Evolutionary conservation across 176 grass and related monocot genomes (phyloP).

Genomic region (Canna indica): DNA sequence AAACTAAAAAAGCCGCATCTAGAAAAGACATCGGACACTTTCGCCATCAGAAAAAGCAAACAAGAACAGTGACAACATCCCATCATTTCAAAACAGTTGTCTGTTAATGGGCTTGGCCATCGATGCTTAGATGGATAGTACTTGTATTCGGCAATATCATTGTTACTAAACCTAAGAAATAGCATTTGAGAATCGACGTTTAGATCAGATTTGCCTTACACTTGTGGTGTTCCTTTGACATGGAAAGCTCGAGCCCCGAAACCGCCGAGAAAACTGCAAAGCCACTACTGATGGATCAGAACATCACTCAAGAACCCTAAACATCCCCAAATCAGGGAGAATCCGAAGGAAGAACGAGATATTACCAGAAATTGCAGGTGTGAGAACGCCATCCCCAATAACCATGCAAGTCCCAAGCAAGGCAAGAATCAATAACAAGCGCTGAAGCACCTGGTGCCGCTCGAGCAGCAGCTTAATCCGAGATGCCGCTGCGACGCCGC

Average conservation of each 20-base stretch:
- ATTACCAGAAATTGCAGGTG: constrained; percentile 79
- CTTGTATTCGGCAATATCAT: not conserved
- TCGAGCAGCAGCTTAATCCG: constrained; percentile 53
- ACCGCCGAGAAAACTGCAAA: constrained; percentile 94
- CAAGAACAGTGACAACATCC: not conserved
- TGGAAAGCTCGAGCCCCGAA: constrained; percentile 86
- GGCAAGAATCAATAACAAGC: constrained; percentile 57
- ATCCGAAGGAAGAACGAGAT: not conserved
- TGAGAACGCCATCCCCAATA: constrained; percentile 91
- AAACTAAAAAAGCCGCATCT: not conserved
- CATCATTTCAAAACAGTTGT: not conserved
- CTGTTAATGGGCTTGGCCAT: not conserved
- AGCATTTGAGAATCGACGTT: not conserved
- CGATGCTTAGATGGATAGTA: not conserved
- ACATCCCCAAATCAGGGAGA: not conserved
- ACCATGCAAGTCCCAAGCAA: constrained; percentile 94
- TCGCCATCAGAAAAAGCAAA: not conserved
- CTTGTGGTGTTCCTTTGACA: constrained; percentile 89
- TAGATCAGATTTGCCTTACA: constrained; percentile 49
- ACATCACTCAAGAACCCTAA: not conserved
- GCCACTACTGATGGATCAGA: constrained; percentile 10
- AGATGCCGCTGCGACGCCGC: constrained; percentile 7
- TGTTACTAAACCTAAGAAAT: not conserved
- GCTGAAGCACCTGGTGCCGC: constrained; percentile 60
- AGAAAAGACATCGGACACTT: not conserved